phyloP scores from a whole-genome alignment of 768 basidiomycete species.

The Boletus subcaerulescens region DNA sequence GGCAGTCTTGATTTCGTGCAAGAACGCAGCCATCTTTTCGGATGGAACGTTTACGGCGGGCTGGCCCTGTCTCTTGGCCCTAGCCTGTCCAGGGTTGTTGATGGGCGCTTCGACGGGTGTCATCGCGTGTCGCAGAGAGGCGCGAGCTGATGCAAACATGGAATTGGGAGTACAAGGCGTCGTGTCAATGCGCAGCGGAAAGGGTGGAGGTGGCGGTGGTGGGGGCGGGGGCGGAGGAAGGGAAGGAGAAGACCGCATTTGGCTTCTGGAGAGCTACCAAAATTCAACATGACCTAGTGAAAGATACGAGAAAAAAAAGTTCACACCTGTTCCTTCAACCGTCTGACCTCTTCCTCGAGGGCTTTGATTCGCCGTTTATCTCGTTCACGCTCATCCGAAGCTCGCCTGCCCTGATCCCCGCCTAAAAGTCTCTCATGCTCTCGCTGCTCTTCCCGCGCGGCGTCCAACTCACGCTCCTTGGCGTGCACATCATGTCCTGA shows the following conservation, averaged over 20 bases:
- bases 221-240: slow-evolving; percentile 44
- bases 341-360: slow-evolving; percentile 64
- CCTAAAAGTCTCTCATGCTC: slow-evolving; percentile 42
- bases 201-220: slow-evolving; percentile 31
- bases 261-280: slow-evolving; percentile 46
- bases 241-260: slow-evolving; percentile 11
- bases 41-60: slow-evolving; percentile 71
- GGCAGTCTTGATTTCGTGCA: slow-evolving; percentile 77
- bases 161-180: slow-evolving; percentile 27
- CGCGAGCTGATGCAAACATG: slow-evolving; percentile 59
- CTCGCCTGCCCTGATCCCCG: slow-evolving; percentile 31
- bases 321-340: slow-evolving; percentile 55
- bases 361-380: slow-evolving; percentile 63
- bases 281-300: neutral
- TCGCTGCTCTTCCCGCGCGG: slow-evolving; percentile 51
- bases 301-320: neutral
- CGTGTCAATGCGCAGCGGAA: slow-evolving; percentile 33
- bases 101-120: slow-evolving; percentile 66
- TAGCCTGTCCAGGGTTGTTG: slow-evolving; percentile 40
- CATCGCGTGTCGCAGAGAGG: slow-evolving; percentile 55
- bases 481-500: slow-evolving; percentile 51
- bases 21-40: slow-evolving; percentile 81
- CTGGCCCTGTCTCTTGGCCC: slow-evolving; percentile 47
- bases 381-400: slow-evolving; percentile 41
- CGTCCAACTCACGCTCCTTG: slow-evolving; percentile 60